phyloP scores from a whole-genome alignment of 1,284 basidiomycete species.

The Rhodotorula sp. region DNA sequence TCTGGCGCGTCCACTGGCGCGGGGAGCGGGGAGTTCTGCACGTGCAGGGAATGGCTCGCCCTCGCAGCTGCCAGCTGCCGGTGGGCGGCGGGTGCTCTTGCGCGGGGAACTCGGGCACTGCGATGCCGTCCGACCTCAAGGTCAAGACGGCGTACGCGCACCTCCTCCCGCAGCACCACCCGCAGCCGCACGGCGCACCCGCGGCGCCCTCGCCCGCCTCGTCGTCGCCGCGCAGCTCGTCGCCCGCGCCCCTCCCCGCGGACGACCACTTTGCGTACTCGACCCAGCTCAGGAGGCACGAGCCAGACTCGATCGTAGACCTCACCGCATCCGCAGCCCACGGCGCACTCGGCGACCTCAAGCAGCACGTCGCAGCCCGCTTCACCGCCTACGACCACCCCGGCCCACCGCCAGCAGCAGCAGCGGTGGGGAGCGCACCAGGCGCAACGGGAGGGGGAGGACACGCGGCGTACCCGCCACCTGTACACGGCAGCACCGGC shows the following conservation, averaged over 20 bases:
- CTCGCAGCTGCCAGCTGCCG: too few relatives aligned
- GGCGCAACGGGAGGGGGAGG: not conserved
- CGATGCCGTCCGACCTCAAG: constrained; percentile 21
- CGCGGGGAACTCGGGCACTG: not conserved
- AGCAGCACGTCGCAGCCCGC: constrained; percentile 13
- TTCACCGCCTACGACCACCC: constrained; percentile 11
- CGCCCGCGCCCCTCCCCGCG: constrained; percentile 4
- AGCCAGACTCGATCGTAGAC: constrained; percentile 36
- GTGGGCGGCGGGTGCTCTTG: not conserved
- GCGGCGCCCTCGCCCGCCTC: constrained; percentile 4
- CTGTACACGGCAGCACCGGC: not conserved
- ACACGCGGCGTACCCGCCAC: constrained; percentile 9
- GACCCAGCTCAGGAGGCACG: constrained; percentile 29
- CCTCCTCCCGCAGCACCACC: constrained; percentile 7
- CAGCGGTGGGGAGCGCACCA: too few relatives aligned
- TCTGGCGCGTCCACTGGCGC: too few relatives aligned
- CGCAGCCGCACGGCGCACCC: not conserved
- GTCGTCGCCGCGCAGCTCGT: constrained; percentile 11
- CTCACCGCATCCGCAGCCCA: constrained; percentile 12
- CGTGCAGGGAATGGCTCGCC: too few relatives aligned
- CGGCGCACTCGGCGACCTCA: constrained; percentile 9
- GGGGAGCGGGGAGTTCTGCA: too few relatives aligned
- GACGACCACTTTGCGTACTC: constrained; percentile 33
- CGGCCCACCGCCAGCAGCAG: not conserved
- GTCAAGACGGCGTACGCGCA: constrained; percentile 27